Evolutionary conservation across 108 stramenopile species (phyloP).

Genomic region (Cyclotella baltica): DNA sequence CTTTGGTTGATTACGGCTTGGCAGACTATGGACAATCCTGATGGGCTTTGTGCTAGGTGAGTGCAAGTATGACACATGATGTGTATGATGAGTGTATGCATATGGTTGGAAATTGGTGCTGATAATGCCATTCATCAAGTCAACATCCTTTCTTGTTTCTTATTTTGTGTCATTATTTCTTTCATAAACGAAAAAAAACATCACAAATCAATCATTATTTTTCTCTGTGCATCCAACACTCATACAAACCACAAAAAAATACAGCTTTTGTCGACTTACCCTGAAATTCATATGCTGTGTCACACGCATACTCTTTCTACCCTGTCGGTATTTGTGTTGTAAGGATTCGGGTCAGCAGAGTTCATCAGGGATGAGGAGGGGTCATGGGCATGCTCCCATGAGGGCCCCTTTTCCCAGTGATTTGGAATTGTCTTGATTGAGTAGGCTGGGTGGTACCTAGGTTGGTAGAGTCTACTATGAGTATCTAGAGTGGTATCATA

Average conservation of each 20-base stretch:
- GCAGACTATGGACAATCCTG: conserved; percentile 50
- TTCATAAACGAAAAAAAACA: not conserved
- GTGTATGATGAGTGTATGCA: no score
- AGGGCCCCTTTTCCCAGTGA: conserved; percentile 48
- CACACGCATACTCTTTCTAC: conserved; percentile 37
- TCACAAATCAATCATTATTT: not conserved
- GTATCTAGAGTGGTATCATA: no score
- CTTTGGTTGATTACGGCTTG: conserved; percentile 32
- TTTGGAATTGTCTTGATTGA: conserved; percentile 39
- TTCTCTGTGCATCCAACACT: not conserved
- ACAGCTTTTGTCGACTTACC: conserved; percentile 38
- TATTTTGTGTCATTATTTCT: no score
- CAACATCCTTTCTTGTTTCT: no score
- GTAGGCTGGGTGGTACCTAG: no score
- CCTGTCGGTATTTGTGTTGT: conserved; percentile 49
- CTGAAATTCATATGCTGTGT: conserved; percentile 39
- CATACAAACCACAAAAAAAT: not conserved
- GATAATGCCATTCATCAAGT: no score
- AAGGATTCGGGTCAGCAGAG: conserved; percentile 32
- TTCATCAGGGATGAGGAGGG: conserved; percentile 16
- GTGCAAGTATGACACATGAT: not conserved
- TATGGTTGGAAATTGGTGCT: no score
- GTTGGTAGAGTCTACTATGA: no score
- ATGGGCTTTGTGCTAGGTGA: conserved; percentile 51
- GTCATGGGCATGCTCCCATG: conserved; percentile 46